phyloP scores from a whole-genome alignment of 1,284 basidiomycete species.

The Phellinidium pouzarii region DNA sequence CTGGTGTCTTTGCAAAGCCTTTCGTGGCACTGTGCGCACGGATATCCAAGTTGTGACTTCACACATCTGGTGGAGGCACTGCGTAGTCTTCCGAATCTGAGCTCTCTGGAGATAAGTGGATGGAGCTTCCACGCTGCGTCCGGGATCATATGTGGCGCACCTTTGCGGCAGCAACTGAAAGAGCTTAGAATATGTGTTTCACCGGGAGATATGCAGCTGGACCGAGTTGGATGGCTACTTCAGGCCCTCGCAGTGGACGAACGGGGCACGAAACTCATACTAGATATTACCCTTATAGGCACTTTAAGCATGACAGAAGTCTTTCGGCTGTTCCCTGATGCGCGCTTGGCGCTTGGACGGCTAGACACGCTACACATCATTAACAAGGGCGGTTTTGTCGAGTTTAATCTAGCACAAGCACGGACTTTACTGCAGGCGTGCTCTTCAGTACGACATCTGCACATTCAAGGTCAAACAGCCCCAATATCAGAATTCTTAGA shows the following conservation, averaged over 20 bases:
- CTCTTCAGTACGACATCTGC: conserved; percentile 5
- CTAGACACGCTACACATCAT: conserved; percentile 12
- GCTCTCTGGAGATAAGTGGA: conserved; percentile 12
- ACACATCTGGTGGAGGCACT: conserved; percentile 11
- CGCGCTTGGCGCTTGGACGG: background rate
- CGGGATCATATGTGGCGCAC: background rate
- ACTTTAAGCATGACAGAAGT: conserved; percentile 12
- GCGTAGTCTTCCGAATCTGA: conserved; percentile 5
- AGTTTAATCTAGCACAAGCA: conserved; percentile 15
- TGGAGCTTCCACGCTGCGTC: conserved; percentile 17
- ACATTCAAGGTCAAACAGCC: conserved; percentile 17
- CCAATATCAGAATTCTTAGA: conserved; percentile 16
- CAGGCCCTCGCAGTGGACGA: conserved; percentile 11
- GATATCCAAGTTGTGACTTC: conserved; percentile 16
- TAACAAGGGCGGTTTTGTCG: conserved; percentile 18
- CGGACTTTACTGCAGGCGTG: conserved; percentile 15
- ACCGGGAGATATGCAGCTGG: conserved; percentile 15
- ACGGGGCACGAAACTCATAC: conserved; percentile 6
- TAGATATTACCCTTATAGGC: conserved; percentile 17
- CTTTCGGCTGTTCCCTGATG: conserved; percentile 7
- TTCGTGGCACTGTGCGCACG: conserved; percentile 17
- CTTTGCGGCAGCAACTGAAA: conserved; percentile 3
- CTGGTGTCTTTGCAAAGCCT: conserved; percentile 10
- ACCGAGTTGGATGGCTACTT: conserved; percentile 15
- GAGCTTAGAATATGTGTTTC: conserved; percentile 13